These are phyloP conservation scores for Wallacemonas rigidus DNA, from an alignment of 208 protist species.

Conservation along the genomic window DNA sequence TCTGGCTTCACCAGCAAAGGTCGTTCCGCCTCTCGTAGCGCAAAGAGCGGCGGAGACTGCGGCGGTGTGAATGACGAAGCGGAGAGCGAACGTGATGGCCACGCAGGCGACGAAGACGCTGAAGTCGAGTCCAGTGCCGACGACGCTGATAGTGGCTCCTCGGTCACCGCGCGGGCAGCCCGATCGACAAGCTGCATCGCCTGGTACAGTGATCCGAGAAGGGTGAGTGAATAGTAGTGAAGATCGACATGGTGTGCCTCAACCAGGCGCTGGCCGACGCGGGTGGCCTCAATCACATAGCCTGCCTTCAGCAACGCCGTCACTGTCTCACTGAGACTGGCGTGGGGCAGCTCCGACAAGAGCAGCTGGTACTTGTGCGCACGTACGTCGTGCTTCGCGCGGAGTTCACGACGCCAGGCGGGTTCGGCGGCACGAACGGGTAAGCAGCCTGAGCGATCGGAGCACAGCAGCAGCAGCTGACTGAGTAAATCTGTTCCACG, in stretches of 20 bases:
- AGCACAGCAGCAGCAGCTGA: conserved; percentile 35
- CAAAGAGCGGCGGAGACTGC: too few relatives aligned
- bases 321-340: conserved; percentile 39
- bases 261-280: conserved; percentile 46
- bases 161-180: conserved; percentile 13
- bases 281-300: conserved; percentile 40
- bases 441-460: conserved; percentile 29
- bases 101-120: too few relatives aligned
- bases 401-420: conserved; percentile 53
- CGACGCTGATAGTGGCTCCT: conserved; percentile 18
- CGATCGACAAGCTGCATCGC: conserved; percentile 25
- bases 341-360: conserved; percentile 64
- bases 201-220: conserved; percentile 71
- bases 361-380: conserved; percentile 82
- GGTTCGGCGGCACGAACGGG: conserved; percentile 40
- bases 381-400: conserved; percentile 48
- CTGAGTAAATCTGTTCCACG: conserved; percentile 23
- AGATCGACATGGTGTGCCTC: conserved; percentile 62
- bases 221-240: conserved; percentile 53
- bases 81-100: too few relatives aligned
- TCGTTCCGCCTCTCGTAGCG: too few relatives aligned
- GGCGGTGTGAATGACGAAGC: too few relatives aligned
- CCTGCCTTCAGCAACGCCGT: conserved; percentile 47
- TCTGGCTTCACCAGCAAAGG: neutral
- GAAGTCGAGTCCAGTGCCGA: conserved; percentile 5